Base-by-base conservation (phyloP, 208 protist species). In the Leishmania mexicana region DNA sequence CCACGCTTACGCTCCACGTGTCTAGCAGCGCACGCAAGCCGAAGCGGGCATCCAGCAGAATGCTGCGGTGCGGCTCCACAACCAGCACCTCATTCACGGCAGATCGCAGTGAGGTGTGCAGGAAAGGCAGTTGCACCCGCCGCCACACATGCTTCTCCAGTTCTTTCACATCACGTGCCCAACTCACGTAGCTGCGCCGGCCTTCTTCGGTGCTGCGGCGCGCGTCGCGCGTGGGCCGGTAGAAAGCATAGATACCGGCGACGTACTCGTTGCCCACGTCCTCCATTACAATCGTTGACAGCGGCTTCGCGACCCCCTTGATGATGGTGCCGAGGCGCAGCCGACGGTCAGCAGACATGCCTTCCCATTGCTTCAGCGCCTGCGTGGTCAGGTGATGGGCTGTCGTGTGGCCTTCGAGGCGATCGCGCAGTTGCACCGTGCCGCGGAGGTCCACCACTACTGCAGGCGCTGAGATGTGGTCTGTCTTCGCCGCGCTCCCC, bases 11-110 rank as follows among this genome's bases (percentile, higher is more conserved):
- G 19, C 62, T 80, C 88, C 88, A 96, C 31, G 82, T 82, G 35
- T 93, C 90, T 40, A 96, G 88, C 83, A 90, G 83, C n/a, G 88
- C 84, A 40, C 82, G 81, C 64, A 94, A 85, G 10, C 93, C 93
- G 74, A 83, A 83, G n/a, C 83, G 72, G 2, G 75, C 47, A 70
- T 94, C 90, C 24, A 94, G 84, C 67, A 96, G 85, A 74, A 96
- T 75, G 40, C 62, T 51, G 64, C 89, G 87, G 73, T 94, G 91
- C 19, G 84, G 82, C 60, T 92, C 88, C 47, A 91, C 79, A 42
- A 96, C 77, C 19, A 96, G 85, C 35, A 89, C 81, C 24, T 89
- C 81, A 42, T 84, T 73, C 72, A 96, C 45, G 15, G 78, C 75
- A 67, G 76, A 85, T 1, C 79, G 85, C 57, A 93, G 47, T n/a